Base-by-base conservation (phyloP, 805 yeast species). In the Candida michaelii region DNA sequence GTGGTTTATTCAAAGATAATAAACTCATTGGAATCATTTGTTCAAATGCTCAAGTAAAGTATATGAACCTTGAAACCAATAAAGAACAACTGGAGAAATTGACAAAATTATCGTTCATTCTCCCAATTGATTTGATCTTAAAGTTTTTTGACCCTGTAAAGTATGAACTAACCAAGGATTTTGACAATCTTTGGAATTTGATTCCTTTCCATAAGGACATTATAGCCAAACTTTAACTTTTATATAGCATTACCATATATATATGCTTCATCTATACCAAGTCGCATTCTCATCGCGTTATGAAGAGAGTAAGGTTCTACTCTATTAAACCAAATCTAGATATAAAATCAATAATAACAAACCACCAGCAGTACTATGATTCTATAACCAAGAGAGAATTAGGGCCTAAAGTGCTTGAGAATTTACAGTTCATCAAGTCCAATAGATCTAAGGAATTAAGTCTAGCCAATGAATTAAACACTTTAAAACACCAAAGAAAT, bases 21-120 rank as follows among this genome's bases (percentile, higher is more conserved):
- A 47, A 55, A 11, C 48, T 74, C 9, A 39, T 69, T 6, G 79
- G 77, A 0, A 44, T 74, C 5, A 67, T 74, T 44, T 71, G 71
- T 39, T 68, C 75, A 33, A 74, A 74, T 49, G 77, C 73, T 13
- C 66, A 64, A 43, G 65, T 68, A 1, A 54, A 48, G 14, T 34
- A 52, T 4, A 64, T 67, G 1, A 39, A 38, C 16, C 19, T 52
- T 11, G 13, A 23, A 7, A 37, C 38, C 9, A 45, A 45, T 17
- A 43, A 37, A 6, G 43, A 47, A 4, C 36, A 41, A 14, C 44
- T 60, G 19, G 73, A 67, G 37, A 68, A 65, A 39, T 37, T 65
- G 2, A 42, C 68, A 2, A 57, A 50, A 45, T 53, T 66, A 25
- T 56, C 66, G 2, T 56, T 68, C 21, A 48, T 63, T 19, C 41